Conservation (phyloP, 164 flowering plant species). For the Amborella trichopoda region DNA sequence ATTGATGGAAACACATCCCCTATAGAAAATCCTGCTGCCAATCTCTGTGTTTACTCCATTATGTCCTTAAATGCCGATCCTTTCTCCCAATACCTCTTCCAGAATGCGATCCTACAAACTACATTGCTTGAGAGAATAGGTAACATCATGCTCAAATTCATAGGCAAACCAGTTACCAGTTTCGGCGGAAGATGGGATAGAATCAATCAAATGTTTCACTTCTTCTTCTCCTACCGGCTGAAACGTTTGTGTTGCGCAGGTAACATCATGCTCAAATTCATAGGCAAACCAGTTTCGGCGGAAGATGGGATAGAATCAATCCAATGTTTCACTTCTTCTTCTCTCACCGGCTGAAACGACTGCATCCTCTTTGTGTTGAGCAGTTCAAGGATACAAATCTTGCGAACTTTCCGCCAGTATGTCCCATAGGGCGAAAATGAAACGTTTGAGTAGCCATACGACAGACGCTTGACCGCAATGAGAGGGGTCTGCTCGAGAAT, state of each 20-base stretch:
- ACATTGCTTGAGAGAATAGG: slow-evolving; percentile 7
- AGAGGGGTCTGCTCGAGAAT: slow-evolving; percentile 62
- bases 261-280: too few species aligned
- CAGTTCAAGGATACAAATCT: slow-evolving; percentile 21
- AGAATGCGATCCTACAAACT: slow-evolving; percentile 15
- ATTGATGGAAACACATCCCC: slow-evolving; percentile 6
- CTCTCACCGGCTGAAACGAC: slow-evolving; percentile 15
- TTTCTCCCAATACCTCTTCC: slow-evolving; percentile 12
- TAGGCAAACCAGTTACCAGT: too few species aligned
- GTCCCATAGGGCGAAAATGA: slow-evolving; percentile 23
- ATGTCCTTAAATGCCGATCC: slow-evolving; percentile 7
- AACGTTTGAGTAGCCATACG: slow-evolving; percentile 7
- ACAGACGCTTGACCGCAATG: slow-evolving; percentile 1
- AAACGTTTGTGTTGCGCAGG: slow-evolving; percentile 8
- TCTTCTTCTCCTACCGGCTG: too few species aligned
- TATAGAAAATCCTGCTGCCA: slow-evolving; percentile 6
- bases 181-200: too few species aligned
- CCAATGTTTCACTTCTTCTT: too few species aligned
- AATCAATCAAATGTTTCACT: too few species aligned
- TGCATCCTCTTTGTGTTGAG: slow-evolving; percentile 18
- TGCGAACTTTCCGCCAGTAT: slow-evolving; percentile 27
- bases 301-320: slow-evolving; percentile 9
- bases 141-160: too few species aligned
- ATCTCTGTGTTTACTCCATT: not conserved
- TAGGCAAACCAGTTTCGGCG: slow-evolving; percentile 1